Evolutionary conservation across 768 basidiomycete species (phyloP).

Genomic region (Baorangia bicolor): DNA sequence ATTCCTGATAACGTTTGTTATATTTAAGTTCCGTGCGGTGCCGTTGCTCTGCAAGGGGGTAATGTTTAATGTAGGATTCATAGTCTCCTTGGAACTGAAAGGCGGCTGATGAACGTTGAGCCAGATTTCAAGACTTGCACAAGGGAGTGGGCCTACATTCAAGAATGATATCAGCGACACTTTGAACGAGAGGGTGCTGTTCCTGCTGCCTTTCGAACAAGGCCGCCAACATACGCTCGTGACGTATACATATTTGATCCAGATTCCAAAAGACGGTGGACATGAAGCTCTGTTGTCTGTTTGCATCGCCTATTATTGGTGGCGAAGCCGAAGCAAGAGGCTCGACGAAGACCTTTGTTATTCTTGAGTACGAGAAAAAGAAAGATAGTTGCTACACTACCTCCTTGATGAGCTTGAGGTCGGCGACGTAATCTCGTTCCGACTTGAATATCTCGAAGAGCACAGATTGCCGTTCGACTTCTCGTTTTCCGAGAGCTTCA

Average conservation of each 20-base stretch:
- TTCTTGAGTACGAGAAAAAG: constrained; percentile 1
- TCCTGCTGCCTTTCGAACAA: constrained; percentile 83
- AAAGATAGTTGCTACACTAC: constrained; percentile 36
- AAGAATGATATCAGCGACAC: constrained; percentile 82
- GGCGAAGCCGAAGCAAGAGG: constrained; percentile 61
- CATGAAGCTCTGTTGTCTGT: constrained; percentile 63
- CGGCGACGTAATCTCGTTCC: constrained; percentile 84
- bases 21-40: constrained; percentile 74
- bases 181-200: constrained; percentile 79
- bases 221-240: constrained; percentile 63
- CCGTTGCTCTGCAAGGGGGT: constrained; percentile 79
- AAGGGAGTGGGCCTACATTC: constrained; percentile 50
- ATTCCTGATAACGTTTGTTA: constrained; percentile 65
- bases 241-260: constrained; percentile 60
- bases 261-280: constrained; percentile 85
- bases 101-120: constrained; percentile 29
- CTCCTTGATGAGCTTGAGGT: constrained; percentile 69
- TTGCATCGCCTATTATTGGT: constrained; percentile 55
- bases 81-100: constrained; percentile 61
- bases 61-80: constrained; percentile 84
- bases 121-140: constrained; percentile 2
- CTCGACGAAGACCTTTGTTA: constrained; percentile 65
- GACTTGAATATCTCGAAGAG: constrained; percentile 90
- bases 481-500: constrained; percentile 68
- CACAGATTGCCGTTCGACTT: constrained; percentile 82